These are phyloP conservation scores for Podospora didyma DNA, from an alignment of 495 filamentous ascomycete genomes.

Conservation along the genomic window DNA sequence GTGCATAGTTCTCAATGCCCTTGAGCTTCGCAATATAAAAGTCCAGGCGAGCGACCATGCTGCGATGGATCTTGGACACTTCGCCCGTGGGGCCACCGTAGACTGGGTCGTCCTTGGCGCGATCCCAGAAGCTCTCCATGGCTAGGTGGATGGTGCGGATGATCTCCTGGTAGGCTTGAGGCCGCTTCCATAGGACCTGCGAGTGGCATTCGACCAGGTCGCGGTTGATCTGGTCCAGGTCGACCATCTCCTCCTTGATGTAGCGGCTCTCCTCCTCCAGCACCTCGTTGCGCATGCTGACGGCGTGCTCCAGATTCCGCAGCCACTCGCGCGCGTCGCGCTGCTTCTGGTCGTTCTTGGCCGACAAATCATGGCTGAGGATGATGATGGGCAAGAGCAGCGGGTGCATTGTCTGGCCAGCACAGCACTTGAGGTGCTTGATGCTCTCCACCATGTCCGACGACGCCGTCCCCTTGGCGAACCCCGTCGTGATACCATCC, in stretches of 20 bases:
- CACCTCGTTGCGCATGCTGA: constrained; percentile 52
- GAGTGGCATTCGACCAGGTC: constrained; percentile 55
- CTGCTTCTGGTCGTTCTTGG: constrained; percentile 49
- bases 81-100: constrained; percentile 20
- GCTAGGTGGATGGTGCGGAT: constrained; percentile 36
- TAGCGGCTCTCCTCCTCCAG: constrained; percentile 43
- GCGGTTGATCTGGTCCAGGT: constrained; percentile 51
- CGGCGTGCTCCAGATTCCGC: constrained; percentile 51
- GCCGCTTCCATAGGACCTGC: constrained; percentile 55
- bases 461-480: constrained; percentile 49
- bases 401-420: constrained; percentile 45
- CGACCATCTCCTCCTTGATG: constrained; percentile 42
- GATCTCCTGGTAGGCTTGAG: constrained; percentile 54
- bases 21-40: constrained; percentile 52
- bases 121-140: constrained; percentile 39
- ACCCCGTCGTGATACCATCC: constrained; percentile 48
- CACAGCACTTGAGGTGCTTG: constrained; percentile 42
- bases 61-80: constrained; percentile 37
- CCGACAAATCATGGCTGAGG: constrained; percentile 46
- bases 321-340: constrained; percentile 54
- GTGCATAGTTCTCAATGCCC: constrained; percentile 53
- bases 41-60: constrained; percentile 45
- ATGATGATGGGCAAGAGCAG: constrained; percentile 51
- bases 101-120: constrained; percentile 6
- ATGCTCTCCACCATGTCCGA: constrained; percentile 45